phyloP scores from a whole-genome alignment of 208 protist genomes.

The Acanthamoeba royreba region DNA sequence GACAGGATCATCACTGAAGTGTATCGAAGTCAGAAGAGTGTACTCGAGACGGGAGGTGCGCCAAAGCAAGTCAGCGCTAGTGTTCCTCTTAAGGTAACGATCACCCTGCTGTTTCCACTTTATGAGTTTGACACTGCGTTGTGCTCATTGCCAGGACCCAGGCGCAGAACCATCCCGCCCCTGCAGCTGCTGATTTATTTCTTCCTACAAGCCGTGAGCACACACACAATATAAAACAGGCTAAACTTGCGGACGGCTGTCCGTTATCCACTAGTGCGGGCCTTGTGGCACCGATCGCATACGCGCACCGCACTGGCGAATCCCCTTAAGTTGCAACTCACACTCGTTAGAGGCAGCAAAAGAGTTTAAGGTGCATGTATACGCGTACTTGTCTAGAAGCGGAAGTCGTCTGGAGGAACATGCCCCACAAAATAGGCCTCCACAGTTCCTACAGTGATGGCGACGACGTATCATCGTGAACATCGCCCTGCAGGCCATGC shows the following conservation, averaged over 20 bases:
- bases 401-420: background rate
- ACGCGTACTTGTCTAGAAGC: background rate
- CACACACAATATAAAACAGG: too few relatives aligned
- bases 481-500: background rate
- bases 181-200: background rate
- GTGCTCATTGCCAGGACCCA: background rate
- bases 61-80: background rate
- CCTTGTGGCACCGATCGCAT: background rate
- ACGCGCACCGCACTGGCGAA: background rate
- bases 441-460: conserved; percentile 24
- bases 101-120: background rate
- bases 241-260: too few relatives aligned
- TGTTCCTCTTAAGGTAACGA: background rate
- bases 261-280: background rate
- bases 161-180: background rate
- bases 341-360: background rate
- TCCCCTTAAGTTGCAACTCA: background rate
- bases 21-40: background rate
- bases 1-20: background rate
- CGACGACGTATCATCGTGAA: conserved; percentile 1
- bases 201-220: too few relatives aligned
- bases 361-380: background rate
- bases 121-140: background rate
- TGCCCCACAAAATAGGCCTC: background rate
- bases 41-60: background rate